Evolutionary conservation across 2,329 filamentous ascomycete genomes (phyloP).

Genomic region (Coniella lustricola): DNA sequence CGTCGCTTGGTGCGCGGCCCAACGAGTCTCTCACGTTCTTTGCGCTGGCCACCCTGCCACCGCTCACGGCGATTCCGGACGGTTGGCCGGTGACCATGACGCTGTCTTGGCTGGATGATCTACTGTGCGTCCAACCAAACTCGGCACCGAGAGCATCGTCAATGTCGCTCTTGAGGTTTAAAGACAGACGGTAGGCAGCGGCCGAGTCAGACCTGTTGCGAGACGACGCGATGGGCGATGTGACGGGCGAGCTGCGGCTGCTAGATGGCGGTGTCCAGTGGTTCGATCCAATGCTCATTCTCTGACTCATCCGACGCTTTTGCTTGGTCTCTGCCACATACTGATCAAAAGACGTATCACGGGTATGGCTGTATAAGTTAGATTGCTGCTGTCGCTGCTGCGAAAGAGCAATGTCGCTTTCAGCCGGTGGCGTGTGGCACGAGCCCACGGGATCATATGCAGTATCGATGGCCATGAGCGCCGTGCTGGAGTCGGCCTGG

Average conservation of each 20-base stretch:
- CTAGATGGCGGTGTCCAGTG: background rate
- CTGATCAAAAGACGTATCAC: slow-evolving; percentile 23
- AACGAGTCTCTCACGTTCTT: slow-evolving; percentile 15
- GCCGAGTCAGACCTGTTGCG: slow-evolving; percentile 7
- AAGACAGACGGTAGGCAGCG: slow-evolving; percentile 6
- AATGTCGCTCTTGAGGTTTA: slow-evolving; percentile 21
- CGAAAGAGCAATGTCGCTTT: slow-evolving; percentile 1
- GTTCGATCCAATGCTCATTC: slow-evolving; percentile 6
- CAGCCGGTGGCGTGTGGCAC: background rate
- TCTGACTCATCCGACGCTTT: slow-evolving; percentile 1
- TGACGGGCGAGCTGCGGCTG: background rate
- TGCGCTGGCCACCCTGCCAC: slow-evolving; percentile 18
- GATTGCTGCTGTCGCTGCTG: slow-evolving; percentile 7
- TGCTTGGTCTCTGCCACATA: slow-evolving; percentile 15
- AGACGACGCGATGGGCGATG: slow-evolving; percentile 5
- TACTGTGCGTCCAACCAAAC: slow-evolving; percentile 25
- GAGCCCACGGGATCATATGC: slow-evolving; percentile 5
- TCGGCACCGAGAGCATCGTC: slow-evolving; percentile 27
- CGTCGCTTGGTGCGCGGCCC: slow-evolving; percentile 19
- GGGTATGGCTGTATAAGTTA: slow-evolving; percentile 22
- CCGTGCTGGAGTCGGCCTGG: slow-evolving; percentile 9
- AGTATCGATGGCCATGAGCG: slow-evolving; percentile 11
- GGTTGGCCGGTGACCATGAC: slow-evolving; percentile 17
- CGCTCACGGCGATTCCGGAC: slow-evolving; percentile 18
- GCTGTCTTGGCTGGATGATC: slow-evolving; percentile 21